These are phyloP conservation scores for Cadophora malorum DNA, from an alignment of 2,329 filamentous ascomycete species.

Conservation along the genomic window DNA sequence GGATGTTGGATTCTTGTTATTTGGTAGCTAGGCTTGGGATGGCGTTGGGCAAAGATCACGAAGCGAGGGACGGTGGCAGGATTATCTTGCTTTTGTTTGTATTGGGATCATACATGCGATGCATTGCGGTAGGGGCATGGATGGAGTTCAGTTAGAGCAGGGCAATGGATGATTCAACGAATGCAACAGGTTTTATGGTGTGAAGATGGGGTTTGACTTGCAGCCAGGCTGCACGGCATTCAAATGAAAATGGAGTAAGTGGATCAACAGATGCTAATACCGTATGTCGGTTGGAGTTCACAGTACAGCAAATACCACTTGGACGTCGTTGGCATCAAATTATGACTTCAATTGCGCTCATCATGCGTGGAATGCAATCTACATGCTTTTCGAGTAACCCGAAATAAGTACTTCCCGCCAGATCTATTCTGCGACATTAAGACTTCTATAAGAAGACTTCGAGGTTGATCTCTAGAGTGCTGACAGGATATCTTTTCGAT, in stretches of 20 bases:
- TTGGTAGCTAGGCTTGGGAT: constrained; percentile 4
- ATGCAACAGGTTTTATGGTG: not conserved
- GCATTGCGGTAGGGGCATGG: constrained; percentile 32
- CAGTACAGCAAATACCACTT: not conserved
- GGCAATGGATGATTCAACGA: constrained; percentile 7
- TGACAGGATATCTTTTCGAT: constrained; percentile 77
- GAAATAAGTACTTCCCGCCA: not conserved
- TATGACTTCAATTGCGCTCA: constrained; percentile 23
- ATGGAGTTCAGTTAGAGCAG: constrained; percentile 31
- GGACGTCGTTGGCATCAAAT: constrained; percentile 17
- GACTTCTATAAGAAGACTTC: constrained; percentile 80
- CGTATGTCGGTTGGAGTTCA: not conserved
- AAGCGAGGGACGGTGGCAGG: not conserved
- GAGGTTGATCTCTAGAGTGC: constrained; percentile 91
- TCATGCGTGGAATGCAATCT: constrained; percentile 35
- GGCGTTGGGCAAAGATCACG: constrained; percentile 12
- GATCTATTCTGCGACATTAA: not conserved
- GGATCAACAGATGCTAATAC: too few relatives aligned
- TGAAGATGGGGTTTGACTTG: too few relatives aligned
- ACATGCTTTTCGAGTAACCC: constrained; percentile 31
- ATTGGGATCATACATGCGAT: constrained; percentile 22
- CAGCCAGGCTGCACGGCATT: too few relatives aligned
- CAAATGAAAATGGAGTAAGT: too few relatives aligned
- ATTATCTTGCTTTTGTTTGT: not conserved
- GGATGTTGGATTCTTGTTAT: constrained; percentile 20